Percentiles rank a stretch among this genome's conserved stretches.
These are phyloP conservation scores for Apiospora malaysiana DNA, from an alignment of 2,329 filamentous ascomycete genomes.

Conservation along the genomic window DNA sequence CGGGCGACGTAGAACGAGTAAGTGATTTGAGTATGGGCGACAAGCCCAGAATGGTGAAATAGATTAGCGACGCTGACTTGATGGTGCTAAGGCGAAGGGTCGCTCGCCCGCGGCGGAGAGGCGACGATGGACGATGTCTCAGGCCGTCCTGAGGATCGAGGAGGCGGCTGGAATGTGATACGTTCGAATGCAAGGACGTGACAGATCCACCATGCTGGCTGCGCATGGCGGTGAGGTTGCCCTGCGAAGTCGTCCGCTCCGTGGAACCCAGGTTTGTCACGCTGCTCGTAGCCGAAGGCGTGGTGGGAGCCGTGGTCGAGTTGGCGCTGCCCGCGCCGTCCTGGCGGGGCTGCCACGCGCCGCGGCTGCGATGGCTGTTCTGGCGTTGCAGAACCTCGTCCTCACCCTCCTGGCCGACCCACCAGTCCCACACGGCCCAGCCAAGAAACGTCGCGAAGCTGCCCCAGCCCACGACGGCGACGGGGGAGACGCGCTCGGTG, in stretches of 20 bases:
- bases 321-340: conserved; percentile 32
- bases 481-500: conserved; percentile 83
- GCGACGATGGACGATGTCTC: conserved; percentile 41
- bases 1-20: conserved; percentile 88
- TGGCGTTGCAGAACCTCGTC: conserved; percentile 45
- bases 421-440: conserved; percentile 91
- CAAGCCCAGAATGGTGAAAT: conserved; percentile 87
- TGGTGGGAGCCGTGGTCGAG: conserved; percentile 32
- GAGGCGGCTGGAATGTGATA: conserved; percentile 42
- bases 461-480: conserved; percentile 86
- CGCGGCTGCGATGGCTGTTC: conserved; percentile 44
- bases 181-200: conserved; percentile 58
- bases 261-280: conserved; percentile 48
- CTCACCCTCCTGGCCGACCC: conserved; percentile 76
- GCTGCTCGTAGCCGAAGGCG: conserved; percentile 51
- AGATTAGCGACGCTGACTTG: conserved; percentile 92
- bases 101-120: conserved; percentile 46
- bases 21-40: conserved; percentile 96
- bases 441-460: conserved; percentile 83
- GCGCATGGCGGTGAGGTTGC: conserved; percentile 40
- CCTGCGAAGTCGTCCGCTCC: conserved; percentile 36
- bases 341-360: conserved; percentile 39
- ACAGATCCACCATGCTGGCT: conserved; percentile 61
- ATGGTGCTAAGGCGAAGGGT: conserved; percentile 74
- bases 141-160: conserved; percentile 42